These are phyloP conservation scores for Malus sylvestris DNA, from an alignment of 306 rosid species.

Conservation along the genomic window DNA sequence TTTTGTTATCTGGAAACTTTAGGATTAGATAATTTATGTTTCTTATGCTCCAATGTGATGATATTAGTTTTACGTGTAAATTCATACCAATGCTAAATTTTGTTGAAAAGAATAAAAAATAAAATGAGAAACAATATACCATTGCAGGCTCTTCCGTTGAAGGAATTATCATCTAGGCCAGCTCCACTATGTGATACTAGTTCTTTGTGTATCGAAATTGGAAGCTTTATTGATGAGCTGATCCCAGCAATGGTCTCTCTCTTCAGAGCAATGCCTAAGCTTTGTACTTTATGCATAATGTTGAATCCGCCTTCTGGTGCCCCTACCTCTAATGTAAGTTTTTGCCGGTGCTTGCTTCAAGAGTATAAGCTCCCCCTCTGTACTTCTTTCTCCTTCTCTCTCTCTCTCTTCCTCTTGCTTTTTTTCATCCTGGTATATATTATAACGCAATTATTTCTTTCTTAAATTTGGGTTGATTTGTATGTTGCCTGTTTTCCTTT, in stretches of 20 bases:
- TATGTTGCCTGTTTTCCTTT: neutral
- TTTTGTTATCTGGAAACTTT: too few relatives aligned
- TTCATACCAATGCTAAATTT: too few relatives aligned
- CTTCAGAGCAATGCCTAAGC: neutral
- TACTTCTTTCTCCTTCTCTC: too few relatives aligned
- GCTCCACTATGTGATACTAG: neutral
- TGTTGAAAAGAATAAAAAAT: neutral
- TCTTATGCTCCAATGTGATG: too few relatives aligned
- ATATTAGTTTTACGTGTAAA: too few relatives aligned
- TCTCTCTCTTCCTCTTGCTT: too few relatives aligned
- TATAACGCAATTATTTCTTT: neutral
- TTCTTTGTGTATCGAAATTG: neutral
- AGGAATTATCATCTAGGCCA: neutral
- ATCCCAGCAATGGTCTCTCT: neutral
- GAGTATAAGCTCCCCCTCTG: too few relatives aligned
- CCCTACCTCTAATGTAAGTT: slow-evolving; percentile 1
- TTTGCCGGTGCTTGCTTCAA: neutral
- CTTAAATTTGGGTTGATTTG: neutral
- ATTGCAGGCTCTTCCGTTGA: neutral
- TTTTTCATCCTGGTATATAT: too few relatives aligned
- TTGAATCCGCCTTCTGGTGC: neutral
- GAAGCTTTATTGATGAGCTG: neutral
- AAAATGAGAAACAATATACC: neutral
- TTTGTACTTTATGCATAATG: neutral
- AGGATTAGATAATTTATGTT: too few relatives aligned